Percentiles rank a stretch among this genome's conserved stretches.
These are phyloP conservation scores for Hanseniaspora singularis DNA, from an alignment of 805 yeast genomes.

Conservation along the genomic window DNA sequence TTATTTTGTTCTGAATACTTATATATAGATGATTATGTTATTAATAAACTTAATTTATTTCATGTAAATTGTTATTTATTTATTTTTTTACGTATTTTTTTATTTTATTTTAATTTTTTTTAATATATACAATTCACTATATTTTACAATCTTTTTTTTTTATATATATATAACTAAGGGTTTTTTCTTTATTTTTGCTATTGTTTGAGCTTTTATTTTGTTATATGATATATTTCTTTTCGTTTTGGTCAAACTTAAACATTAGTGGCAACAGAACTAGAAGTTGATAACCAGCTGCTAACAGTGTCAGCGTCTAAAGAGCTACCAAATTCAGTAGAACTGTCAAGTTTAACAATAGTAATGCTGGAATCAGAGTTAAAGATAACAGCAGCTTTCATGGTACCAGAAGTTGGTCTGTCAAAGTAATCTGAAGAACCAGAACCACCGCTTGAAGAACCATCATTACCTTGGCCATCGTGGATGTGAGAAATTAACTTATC, in stretches of 20 bases:
- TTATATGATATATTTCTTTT: background rate
- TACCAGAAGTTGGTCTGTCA: conserved; percentile 61
- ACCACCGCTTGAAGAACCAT: conserved; percentile 52
- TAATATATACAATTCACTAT: background rate
- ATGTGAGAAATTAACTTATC: conserved; percentile 64
- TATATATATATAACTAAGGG: no score
- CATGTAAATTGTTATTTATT: background rate
- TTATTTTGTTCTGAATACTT: conserved; percentile 3
- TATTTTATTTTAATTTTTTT: background rate
- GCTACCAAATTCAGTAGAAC: conserved; percentile 37
- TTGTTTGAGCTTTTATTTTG: background rate
- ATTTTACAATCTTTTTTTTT: background rate
- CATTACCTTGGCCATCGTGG: conserved; percentile 70
- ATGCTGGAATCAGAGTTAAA: conserved; percentile 43
- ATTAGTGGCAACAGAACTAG: conserved; percentile 39
- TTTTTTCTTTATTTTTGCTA: background rate
- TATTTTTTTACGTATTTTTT: background rate
- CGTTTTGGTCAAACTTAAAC: background rate
- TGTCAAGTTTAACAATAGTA: conserved; percentile 51
- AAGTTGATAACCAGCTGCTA: conserved; percentile 40
- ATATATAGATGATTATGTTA: no score
- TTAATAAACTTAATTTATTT: background rate
- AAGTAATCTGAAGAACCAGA: conserved; percentile 85
- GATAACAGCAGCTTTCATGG: conserved; percentile 83
- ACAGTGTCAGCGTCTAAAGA: conserved; percentile 48